phyloP scores from a whole-genome alignment of 306 rosid species.

The Rubus parviflorus region DNA sequence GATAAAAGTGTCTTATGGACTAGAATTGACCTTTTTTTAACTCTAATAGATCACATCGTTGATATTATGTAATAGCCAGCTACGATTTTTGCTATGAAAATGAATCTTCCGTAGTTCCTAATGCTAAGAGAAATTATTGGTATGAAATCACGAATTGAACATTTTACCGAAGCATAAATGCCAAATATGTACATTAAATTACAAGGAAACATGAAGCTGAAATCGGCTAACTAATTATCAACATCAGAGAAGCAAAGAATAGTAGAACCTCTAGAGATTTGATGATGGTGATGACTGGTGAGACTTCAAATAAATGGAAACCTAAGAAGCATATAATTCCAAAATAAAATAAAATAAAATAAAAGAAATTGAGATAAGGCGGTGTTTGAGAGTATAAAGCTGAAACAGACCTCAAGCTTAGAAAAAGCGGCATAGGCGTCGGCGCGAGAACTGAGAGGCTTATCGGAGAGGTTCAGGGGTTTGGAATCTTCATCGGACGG shows the following conservation, averaged over 20 bases:
- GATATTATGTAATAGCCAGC: neutral
- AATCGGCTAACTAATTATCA: constrained; percentile 1
- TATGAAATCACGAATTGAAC: neutral
- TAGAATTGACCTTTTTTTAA: neutral
- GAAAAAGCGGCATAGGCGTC: constrained; percentile 19
- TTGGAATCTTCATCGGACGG: neutral
- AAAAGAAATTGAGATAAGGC: neutral
- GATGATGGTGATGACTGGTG: neutral
- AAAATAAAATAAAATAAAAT: neutral
- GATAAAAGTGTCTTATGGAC: neutral
- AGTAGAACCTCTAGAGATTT: neutral
- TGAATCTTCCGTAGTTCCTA: neutral
- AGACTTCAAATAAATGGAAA: neutral
- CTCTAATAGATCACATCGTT: neutral
- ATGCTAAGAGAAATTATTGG: neutral
- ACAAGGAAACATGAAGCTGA: neutral
- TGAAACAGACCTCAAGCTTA: constrained; percentile 26
- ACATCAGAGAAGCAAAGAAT: neutral
- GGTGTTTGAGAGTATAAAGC: neutral
- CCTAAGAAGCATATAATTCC: neutral
- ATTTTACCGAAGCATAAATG: neutral
- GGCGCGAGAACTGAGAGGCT: neutral
- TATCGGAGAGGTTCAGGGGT: neutral
- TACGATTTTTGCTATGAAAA: neutral
- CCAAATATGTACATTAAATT: neutral